Conservation (phyloP, 2,329 filamentous ascomycete species). For the Colletotrichum cordylinicola region DNA sequence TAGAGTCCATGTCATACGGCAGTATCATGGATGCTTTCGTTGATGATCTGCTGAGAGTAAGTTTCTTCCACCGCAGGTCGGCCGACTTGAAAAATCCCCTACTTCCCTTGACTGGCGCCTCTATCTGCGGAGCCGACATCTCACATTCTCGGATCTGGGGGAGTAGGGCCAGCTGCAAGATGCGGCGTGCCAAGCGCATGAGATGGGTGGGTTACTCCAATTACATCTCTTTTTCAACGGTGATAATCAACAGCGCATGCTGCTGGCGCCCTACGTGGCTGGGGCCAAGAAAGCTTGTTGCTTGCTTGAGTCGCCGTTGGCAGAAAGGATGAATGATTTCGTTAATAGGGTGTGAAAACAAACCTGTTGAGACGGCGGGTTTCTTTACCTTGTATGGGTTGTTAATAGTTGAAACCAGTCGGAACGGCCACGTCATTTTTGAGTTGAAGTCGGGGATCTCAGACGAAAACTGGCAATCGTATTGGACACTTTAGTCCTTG, state of each 20-base stretch:
- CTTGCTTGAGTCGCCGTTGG: not conserved
- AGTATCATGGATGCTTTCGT: not conserved
- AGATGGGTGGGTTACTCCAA: not conserved
- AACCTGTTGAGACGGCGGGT: not conserved
- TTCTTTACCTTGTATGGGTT: not conserved
- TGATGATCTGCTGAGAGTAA: rapidly evolving
- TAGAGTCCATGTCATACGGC: not conserved
- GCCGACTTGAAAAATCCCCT: not conserved
- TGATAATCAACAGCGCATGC: not conserved
- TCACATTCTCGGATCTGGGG: not conserved
- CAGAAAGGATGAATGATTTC: not conserved
- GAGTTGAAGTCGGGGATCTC: not conserved
- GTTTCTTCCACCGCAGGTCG: not conserved
- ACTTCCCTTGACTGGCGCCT: not conserved
- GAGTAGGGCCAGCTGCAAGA: not conserved
- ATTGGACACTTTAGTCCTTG: not conserved
- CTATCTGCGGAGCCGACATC: not conserved
- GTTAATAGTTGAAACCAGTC: not conserved
- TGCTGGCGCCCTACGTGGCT: not conserved
- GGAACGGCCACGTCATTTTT: not conserved
- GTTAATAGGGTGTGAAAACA: not conserved
- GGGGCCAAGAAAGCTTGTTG: not conserved
- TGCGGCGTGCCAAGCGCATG: not conserved
- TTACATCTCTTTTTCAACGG: not conserved
- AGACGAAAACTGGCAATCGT: not conserved